phyloP scores from a whole-genome alignment of 2,329 filamentous ascomycete species.

The Didymella keratinophila region DNA sequence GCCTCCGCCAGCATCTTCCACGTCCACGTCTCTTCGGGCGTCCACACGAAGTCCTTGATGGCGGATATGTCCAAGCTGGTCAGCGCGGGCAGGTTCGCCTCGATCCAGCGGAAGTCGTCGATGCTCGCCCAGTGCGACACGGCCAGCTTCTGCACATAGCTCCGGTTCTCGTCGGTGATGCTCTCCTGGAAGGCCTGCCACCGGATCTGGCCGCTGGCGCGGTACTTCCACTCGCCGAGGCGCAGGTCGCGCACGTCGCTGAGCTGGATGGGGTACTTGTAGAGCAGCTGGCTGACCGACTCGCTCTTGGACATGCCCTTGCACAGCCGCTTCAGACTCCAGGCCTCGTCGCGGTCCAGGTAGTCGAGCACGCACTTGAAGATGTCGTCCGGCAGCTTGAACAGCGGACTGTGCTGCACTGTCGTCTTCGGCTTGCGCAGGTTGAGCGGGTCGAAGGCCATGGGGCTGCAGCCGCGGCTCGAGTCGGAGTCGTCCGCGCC shows the following conservation, averaged over 20 bases:
- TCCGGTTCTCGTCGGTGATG: slow-evolving; percentile 44
- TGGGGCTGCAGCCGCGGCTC: slow-evolving; percentile 39
- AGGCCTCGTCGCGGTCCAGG: slow-evolving; percentile 44
- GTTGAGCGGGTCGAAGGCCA: slow-evolving; percentile 29
- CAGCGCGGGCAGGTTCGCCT: slow-evolving; percentile 47
- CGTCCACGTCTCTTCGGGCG: slow-evolving; percentile 49
- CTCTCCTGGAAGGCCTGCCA: slow-evolving; percentile 45
- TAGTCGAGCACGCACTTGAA: slow-evolving; percentile 49
- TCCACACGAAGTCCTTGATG: slow-evolving; percentile 51
- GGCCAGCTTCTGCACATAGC: slow-evolving; percentile 46
- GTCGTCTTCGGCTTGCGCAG: slow-evolving; percentile 25
- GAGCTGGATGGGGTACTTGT: slow-evolving; percentile 43
- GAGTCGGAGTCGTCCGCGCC: slow-evolving; percentile 26
- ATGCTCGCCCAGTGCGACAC: slow-evolving; percentile 49
- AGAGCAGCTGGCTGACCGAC: slow-evolving; percentile 44
- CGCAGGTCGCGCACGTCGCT: slow-evolving; percentile 43
- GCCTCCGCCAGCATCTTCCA: slow-evolving; percentile 46
- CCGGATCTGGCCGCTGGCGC: slow-evolving; percentile 33
- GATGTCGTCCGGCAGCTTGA: slow-evolving; percentile 47
- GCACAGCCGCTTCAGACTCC: slow-evolving; percentile 45
- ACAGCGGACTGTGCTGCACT: slow-evolving; percentile 36
- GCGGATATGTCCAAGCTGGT: slow-evolving; percentile 45
- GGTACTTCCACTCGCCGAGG: slow-evolving; percentile 47
- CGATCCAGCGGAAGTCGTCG: slow-evolving; percentile 49
- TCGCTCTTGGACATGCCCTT: slow-evolving; percentile 42